Conservation (phyloP, 2,329 filamentous ascomycete species). For the Pseudogymnoascus sp. region DNA sequence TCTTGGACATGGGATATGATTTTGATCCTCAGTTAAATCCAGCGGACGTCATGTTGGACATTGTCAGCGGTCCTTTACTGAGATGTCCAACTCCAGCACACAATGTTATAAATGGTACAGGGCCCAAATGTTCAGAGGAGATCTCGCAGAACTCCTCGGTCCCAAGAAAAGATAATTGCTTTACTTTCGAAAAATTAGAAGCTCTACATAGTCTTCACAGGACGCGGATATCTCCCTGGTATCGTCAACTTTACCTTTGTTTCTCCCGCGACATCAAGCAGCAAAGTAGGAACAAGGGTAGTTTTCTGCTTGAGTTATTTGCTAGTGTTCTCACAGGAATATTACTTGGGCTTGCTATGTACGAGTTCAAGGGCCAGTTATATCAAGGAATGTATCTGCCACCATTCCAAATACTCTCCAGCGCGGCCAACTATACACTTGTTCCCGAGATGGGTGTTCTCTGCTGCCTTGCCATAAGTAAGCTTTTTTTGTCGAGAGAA, state of each 20-base stretch:
- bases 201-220: background rate
- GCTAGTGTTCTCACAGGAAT: background rate
- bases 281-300: background rate
- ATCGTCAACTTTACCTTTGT: background rate
- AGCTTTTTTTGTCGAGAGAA: background rate
- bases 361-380: background rate
- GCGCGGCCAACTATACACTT: background rate
- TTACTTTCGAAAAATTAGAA: background rate
- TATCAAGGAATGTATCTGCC: background rate
- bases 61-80: constrained; percentile 32
- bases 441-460: background rate
- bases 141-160: background rate
- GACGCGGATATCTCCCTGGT: background rate
- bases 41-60: constrained; percentile 54
- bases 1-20: constrained; percentile 44
- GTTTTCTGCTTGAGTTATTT: background rate
- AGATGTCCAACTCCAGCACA: background rate
- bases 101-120: background rate
- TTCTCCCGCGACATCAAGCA: background rate
- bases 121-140: background rate
- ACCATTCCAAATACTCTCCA: background rate
- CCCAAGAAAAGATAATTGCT: background rate
- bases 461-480: background rate
- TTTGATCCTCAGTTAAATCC: constrained; percentile 46
- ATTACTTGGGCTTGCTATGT: background rate